Percentiles rank a stretch among this genome's conserved stretches.
Conservation (phyloP, 129 eudicot species). For the Logfia minima region DNA sequence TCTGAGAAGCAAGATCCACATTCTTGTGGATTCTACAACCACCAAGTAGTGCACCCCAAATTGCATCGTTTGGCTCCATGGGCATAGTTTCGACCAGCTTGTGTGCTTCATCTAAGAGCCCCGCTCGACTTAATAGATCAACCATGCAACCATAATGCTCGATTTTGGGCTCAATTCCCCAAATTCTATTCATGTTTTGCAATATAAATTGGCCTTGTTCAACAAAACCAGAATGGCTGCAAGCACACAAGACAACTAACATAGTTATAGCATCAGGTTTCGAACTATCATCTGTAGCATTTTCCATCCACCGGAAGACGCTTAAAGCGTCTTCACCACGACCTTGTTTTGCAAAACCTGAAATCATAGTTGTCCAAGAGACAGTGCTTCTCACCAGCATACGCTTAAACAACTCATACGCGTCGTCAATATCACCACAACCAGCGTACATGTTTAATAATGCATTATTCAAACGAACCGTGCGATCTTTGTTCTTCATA, state of each 20-base stretch:
- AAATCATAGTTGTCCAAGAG: slow-evolving; percentile 77
- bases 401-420: slow-evolving; percentile 40
- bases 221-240: slow-evolving; percentile 75
- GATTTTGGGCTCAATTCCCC: slow-evolving; percentile 53
- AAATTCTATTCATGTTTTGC: slow-evolving; percentile 36
- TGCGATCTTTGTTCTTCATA: slow-evolving; percentile 22
- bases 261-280: slow-evolving; percentile 59
- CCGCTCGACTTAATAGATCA: slow-evolving; percentile 74
- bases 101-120: slow-evolving; percentile 60
- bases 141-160: slow-evolving; percentile 90
- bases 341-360: slow-evolving; percentile 71
- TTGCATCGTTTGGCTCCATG: slow-evolving; percentile 63
- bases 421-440: slow-evolving; percentile 61
- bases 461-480: slow-evolving; percentile 51
- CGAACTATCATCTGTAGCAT: slow-evolving; percentile 11
- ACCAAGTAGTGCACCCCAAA: slow-evolving; percentile 84
- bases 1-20: slow-evolving; percentile 50
- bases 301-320: slow-evolving; percentile 53
- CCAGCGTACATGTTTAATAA: slow-evolving; percentile 75
- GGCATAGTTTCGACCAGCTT: slow-evolving; percentile 57
- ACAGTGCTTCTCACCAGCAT: slow-evolving; percentile 48
- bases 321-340: slow-evolving; percentile 54
- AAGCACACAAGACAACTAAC: slow-evolving; percentile 59
- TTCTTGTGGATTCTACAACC: slow-evolving; percentile 69
- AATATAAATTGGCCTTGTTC: slow-evolving; percentile 51